Evolutionary conservation across 495 filamentous ascomycete genomes (phyloP), one percentile per base, ranked within the genome.

Genomic region (Parathielavia appendiculata): DNA sequence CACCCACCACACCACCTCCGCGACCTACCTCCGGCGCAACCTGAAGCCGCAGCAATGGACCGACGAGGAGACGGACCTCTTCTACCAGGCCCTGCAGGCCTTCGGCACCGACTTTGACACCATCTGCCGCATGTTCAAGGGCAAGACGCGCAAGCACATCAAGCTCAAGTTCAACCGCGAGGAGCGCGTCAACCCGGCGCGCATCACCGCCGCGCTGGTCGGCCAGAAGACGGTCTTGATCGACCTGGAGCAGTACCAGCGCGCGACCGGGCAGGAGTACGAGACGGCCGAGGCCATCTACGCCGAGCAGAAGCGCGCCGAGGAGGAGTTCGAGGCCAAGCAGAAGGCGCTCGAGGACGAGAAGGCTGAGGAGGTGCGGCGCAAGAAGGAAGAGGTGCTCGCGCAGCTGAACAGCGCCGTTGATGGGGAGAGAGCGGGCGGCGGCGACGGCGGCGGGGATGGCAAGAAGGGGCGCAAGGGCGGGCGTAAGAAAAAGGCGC

Each of bases 91-190:
- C 0, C 76, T 98, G 2, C 75, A 81, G 30, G 90, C 89, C 81
- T 96, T 95, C 67, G 95, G 93, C 30, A 96, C 91, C 0, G 91
- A 97, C 68, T 97, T 97, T 68, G 82, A 85, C 71, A 88, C 90
- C 63, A 95, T 98, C 64, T 82, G 83, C 63, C 84, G 82, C 58
- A 78, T 96, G 77, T 96, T 98, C 66, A 83, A 85, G 0, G 83
- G 83, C 32, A 81, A 87, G 20, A 88, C 78, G 23, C 79, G 93
- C 50, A 83, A 85, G 17, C 84, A 90, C 63, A 84, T 97, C 68
- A 96, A 97, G 74, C 72, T 87, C 47, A 98, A 97, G 70, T 98
- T 95, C 75, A 89, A 87, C 62, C 88, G 86, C 53, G 93, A 98
- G 72, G 95, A 97, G 73, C 78, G 83, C n/a, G 74, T 81, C n/a